phyloP scores from a whole-genome alignment of 352 stramenopile species.

The Pythium aphanidermatum region DNA sequence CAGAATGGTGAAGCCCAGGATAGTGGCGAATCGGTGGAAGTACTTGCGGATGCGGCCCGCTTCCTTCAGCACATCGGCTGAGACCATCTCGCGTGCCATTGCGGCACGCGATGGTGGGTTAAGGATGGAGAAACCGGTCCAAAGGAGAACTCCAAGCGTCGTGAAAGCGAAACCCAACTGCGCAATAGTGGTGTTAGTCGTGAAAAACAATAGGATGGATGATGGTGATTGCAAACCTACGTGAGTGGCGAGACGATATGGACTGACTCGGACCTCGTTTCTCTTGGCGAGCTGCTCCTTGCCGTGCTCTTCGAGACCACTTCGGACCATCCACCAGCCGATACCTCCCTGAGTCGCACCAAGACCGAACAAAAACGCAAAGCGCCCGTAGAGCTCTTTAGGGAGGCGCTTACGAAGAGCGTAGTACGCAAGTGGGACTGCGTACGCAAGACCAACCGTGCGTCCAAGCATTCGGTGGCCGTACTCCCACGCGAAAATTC shows the following conservation, averaged over 20 bases:
- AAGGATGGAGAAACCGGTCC: slow-evolving; percentile 92
- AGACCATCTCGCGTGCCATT: slow-evolving; percentile 74
- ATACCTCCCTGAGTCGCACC: slow-evolving; percentile 77
- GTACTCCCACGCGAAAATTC: slow-evolving; percentile 96
- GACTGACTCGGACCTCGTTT: slow-evolving; percentile 96
- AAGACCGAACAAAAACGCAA: slow-evolving; percentile 56
- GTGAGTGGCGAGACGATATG: slow-evolving; percentile 96
- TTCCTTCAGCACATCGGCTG: slow-evolving; percentile 66
- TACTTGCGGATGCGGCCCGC: slow-evolving; percentile 56
- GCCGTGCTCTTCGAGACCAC: slow-evolving; percentile 93
- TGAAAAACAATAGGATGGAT: neutral
- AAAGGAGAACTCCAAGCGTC: slow-evolving; percentile 93
- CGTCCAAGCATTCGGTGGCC: slow-evolving; percentile 97
- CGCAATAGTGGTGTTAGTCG: no score
- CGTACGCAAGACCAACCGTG: slow-evolving; percentile 93
- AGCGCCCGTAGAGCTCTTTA: slow-evolving; percentile 59
- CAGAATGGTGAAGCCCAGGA: slow-evolving; percentile 78
- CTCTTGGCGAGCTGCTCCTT: slow-evolving; percentile 65
- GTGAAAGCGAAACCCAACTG: slow-evolving; percentile 95
- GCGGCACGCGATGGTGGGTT: slow-evolving; percentile 57
- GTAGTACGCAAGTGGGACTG: slow-evolving; percentile 91
- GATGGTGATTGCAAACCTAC: slow-evolving; percentile 25
- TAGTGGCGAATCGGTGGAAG: slow-evolving; percentile 47
- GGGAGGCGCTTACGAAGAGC: slow-evolving; percentile 73
- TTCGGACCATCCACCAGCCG: slow-evolving; percentile 99